Conservation (phyloP, 2,329 filamentous ascomycete genomes). For the Colletotrichum cordylinicola region DNA sequence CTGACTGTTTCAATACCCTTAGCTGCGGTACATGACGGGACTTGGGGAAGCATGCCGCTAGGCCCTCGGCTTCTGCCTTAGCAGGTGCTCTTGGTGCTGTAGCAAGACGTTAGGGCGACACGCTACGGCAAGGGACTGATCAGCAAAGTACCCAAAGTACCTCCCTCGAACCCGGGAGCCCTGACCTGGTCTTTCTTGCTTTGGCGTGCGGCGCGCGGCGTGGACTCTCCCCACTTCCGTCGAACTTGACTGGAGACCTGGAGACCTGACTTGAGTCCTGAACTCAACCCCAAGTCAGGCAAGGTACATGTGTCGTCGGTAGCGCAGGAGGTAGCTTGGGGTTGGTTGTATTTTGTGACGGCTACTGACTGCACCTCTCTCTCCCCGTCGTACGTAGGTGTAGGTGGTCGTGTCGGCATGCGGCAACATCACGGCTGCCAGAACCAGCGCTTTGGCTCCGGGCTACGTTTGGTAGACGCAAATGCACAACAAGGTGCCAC, state of each 20-base stretch:
- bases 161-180: conserved; percentile 14
- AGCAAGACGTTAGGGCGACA: not conserved
- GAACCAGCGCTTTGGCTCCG: not conserved
- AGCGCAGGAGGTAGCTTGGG: not conserved
- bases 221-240: conserved; percentile 16
- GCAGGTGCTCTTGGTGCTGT: not conserved
- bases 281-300: conserved; percentile 10
- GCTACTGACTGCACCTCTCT: not conserved
- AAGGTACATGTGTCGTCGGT: not conserved
- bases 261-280: conserved; percentile 9
- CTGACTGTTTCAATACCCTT: not conserved
- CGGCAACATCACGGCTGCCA: not conserved
- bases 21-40: not conserved
- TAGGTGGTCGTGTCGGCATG: not conserved
- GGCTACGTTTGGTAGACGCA: not conserved
- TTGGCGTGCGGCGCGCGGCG: conserved; percentile 15
- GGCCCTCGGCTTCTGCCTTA: not conserved
- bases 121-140: conserved; percentile 7
- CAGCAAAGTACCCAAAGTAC: conserved; percentile 10
- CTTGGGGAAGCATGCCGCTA: not conserved
- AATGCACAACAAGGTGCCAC: not conserved
- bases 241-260: conserved; percentile 7
- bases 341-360: not conserved
- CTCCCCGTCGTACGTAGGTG: not conserved
- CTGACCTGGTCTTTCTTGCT: conserved; percentile 16